Conservation (phyloP, 2,329 filamentous ascomycete species). For the Ascochyta pisi region DNA sequence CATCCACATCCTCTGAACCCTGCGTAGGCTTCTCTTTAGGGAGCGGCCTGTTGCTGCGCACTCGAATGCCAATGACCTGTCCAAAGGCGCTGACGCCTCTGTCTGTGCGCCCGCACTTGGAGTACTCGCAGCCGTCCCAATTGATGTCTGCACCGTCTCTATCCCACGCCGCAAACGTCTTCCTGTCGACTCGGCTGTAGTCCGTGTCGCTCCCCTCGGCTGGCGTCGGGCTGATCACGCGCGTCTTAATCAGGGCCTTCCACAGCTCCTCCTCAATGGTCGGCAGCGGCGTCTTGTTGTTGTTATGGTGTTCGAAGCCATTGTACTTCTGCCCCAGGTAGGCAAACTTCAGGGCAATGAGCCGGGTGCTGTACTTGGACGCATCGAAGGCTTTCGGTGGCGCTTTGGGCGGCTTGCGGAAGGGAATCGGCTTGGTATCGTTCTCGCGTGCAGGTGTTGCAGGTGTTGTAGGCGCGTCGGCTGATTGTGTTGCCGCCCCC, state of each 20-base stretch:
- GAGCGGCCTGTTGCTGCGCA: conserved; percentile 79
- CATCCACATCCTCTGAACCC: conserved; percentile 12
- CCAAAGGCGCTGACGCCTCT: conserved; percentile 95
- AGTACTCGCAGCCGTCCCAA: conserved; percentile 87
- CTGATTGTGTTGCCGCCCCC: conserved; percentile 1
- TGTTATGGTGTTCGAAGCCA: conserved; percentile 86
- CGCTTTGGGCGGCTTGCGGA: conserved; percentile 44
- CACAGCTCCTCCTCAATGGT: conserved; percentile 94
- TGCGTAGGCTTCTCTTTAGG: conserved; percentile 27
- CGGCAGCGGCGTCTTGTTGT: conserved; percentile 71
- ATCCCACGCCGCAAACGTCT: conserved; percentile 47
- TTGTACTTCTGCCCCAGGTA: conserved; percentile 92
- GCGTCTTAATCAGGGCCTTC: conserved; percentile 83
- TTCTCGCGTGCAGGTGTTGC: background rate
- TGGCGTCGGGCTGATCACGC: conserved; percentile 66
- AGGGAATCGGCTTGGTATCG: conserved; percentile 18
- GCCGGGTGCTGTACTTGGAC: conserved; percentile 79
- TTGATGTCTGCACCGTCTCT: conserved; percentile 62
- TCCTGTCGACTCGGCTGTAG: conserved; percentile 40
- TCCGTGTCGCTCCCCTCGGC: conserved; percentile 31
- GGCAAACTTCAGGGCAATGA: conserved; percentile 90
- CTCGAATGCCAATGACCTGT: conserved; percentile 84
- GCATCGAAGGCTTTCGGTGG: conserved; percentile 70
- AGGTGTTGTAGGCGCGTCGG: conserved; percentile 8
- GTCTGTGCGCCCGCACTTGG: conserved; percentile 94